Base-by-base conservation (phyloP, 163 green algal species). In the Trebouxiophyceae sp. region DNA sequence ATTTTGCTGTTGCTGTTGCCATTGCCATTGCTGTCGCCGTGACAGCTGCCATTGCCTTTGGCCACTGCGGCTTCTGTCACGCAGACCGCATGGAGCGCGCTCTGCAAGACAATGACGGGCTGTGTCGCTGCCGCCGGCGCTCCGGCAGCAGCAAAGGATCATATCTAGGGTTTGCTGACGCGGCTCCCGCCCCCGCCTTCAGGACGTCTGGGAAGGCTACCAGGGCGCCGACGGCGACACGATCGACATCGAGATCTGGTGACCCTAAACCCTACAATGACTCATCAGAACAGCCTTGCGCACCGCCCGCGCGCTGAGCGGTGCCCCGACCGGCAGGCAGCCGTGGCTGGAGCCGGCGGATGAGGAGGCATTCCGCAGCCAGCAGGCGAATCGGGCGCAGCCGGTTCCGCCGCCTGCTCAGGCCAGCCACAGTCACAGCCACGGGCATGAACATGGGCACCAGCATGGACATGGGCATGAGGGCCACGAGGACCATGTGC, bases 281-380 rank as follows among this genome's bases (percentile, higher is more conserved):
- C n/a, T n/a, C n/a, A n/a, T n/a, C n/a, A n/a, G n/a, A n/a, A n/a
- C n/a, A n/a, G n/a, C n/a, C n/a, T n/a, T n/a, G n/a, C n/a, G n/a
- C n/a, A n/a, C n/a, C n/a, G n/a, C n/a, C n/a, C n/a, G n/a, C n/a
- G n/a, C n/a, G n/a, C n/a, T n/a, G n/a, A n/a, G n/a, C n/a, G n/a
- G n/a, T n/a, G n/a, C n/a, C n/a, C n/a, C n/a, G n/a, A n/a, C n/a
- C n/a, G 12, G 39, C 39, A 50, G 45, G 62, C 70, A 80, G 60
- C 67, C 67, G 33, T 84, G 73, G 70, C 68, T 81, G 39, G 39
- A 74, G 32, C 59, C 70, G 3, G 65, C 77, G 26, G 61, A 33
- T 5, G 45, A 63, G 16, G 24, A 77, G 61, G 70, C 81, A 12
- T 62, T 77, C 44, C 58, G 70, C 7, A 28, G 62, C n/a, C 66